phyloP scores from a whole-genome alignment of 331 rosid species.

The Prunus yedoensis region DNA sequence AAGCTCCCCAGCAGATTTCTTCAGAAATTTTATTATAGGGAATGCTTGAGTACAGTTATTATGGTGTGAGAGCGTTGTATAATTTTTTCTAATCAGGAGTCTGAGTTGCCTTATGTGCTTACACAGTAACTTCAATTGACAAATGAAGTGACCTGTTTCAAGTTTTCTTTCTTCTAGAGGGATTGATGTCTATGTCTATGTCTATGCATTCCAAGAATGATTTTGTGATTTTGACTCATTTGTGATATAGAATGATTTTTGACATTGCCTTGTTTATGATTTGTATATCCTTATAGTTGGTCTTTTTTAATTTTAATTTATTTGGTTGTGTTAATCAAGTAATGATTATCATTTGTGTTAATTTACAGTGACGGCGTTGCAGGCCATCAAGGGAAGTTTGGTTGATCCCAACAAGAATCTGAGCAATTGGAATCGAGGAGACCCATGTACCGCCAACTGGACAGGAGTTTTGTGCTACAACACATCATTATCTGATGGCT shows the following conservation, averaged over 20 bases:
- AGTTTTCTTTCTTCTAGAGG: background rate
- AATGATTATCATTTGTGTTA: constrained; percentile 21
- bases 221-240: background rate
- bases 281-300: background rate
- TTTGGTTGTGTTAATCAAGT: constrained; percentile 21
- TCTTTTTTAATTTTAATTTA: background rate
- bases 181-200: background rate
- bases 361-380: constrained; percentile 75
- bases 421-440: constrained; percentile 74
- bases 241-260: background rate
- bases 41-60: background rate
- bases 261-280: background rate
- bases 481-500: constrained; percentile 46
- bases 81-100: background rate
- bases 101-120: background rate
- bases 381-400: constrained; percentile 50
- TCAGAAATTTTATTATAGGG: background rate
- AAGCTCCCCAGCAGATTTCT: background rate
- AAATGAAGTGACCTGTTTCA: constrained; percentile 1
- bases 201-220: background rate
- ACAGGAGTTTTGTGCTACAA: constrained; percentile 76
- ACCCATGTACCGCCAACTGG: constrained; percentile 79
- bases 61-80: no score
- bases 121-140: constrained; percentile 1
- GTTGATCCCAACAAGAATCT: constrained; percentile 68